phyloP scores from a whole-genome alignment of 306 rosid genomes.

The Gleditsia sinensis region DNA sequence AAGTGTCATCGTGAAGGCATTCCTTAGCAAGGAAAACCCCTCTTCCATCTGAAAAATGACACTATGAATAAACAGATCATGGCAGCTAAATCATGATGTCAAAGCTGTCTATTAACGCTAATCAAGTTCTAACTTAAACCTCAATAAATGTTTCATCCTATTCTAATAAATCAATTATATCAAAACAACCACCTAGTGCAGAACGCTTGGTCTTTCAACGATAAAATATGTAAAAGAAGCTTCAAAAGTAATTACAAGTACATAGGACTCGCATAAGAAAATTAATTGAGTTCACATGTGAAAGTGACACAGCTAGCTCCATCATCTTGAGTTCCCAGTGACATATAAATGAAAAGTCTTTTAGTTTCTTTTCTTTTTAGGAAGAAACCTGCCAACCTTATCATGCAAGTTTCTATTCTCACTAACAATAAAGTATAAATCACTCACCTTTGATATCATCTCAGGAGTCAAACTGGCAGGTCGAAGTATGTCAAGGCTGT shows the following conservation, averaged over 20 bases:
- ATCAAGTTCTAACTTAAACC: conserved; percentile 20
- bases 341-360: not conserved
- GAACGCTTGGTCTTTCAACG: conserved; percentile 13
- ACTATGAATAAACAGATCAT: conserved; percentile 22
- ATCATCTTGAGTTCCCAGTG: not conserved
- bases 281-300: not conserved
- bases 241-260: not conserved
- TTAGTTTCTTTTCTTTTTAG: not conserved
- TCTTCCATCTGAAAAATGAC: conserved; percentile 74
- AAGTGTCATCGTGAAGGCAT: conserved; percentile 51
- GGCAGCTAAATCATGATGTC: conserved; percentile 11
- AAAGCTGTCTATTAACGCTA: conserved; percentile 21
- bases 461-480: conserved; percentile 70
- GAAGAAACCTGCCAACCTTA: conserved; percentile 11
- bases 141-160: conserved; percentile 18
- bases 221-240: not conserved
- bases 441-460: conserved; percentile 61
- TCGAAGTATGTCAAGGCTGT: conserved; percentile 85
- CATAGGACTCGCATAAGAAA: not conserved
- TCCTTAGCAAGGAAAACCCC: conserved; percentile 65
- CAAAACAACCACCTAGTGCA: not conserved
- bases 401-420: conserved; percentile 15
- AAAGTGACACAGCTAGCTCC: not conserved
- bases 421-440: conserved; percentile 5
- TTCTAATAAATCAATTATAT: conserved; percentile 3